Percentiles rank a stretch among this genome's conserved stretches.
Conservation (phyloP, 441 rosid species). For the Flueggea neowawraea region DNA sequence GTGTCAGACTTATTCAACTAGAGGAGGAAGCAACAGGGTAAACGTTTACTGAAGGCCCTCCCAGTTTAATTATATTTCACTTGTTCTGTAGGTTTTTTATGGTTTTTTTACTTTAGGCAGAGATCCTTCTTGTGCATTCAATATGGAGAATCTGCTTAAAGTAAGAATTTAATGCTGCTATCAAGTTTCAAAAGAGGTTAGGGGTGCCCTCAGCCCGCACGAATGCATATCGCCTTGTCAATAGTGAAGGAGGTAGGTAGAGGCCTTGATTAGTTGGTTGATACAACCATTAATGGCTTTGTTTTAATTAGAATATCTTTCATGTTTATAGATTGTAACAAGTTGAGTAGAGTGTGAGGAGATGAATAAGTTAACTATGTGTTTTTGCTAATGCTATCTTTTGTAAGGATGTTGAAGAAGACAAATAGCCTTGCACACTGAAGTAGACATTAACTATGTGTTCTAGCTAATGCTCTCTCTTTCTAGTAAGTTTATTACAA, state of each 20-base stretch:
- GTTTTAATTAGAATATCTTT: background rate
- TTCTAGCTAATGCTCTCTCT: too few species aligned
- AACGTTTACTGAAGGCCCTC: background rate
- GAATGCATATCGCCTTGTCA: conserved; percentile 83
- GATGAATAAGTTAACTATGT: conserved; percentile 1
- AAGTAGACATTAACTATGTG: background rate
- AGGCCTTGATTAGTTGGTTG: background rate
- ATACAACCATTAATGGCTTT: background rate
- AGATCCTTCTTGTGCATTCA: conserved; percentile 72
- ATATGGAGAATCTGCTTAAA: conserved; percentile 73
- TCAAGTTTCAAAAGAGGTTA: conserved; percentile 52
- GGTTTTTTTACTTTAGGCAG: conserved; percentile 25
- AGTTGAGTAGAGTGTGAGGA: background rate
- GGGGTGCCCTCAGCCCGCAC: conserved; percentile 72
- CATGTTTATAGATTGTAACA: background rate
- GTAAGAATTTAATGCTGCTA: conserved; percentile 59
- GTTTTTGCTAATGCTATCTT: background rate
- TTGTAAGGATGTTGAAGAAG: background rate
- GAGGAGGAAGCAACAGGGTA: conserved; percentile 73
- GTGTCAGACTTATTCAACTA: conserved; percentile 90
- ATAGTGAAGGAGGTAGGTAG: conserved; percentile 90
- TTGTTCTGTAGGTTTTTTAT: background rate
- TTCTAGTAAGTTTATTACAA: too few species aligned
- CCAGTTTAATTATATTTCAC: background rate
- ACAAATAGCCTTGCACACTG: too few species aligned